phyloP scores from a whole-genome alignment of 305 asterid species.

The Solanum hybrid region DNA sequence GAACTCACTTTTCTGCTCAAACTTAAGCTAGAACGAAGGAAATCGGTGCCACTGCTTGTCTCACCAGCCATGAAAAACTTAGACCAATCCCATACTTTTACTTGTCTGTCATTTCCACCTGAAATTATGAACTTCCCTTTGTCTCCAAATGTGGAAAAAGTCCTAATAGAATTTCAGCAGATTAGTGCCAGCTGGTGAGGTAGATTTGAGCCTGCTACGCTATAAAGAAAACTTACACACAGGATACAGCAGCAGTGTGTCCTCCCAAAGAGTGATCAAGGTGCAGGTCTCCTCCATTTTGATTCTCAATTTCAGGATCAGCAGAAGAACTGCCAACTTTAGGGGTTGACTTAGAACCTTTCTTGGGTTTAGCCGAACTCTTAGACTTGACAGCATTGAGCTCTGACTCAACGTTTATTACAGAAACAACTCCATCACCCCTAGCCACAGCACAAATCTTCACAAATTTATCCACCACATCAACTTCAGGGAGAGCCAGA shows the following conservation, averaged over 20 bases:
- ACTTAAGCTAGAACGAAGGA: conserved; percentile 34
- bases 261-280: conserved; percentile 77
- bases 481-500: conserved; percentile 66
- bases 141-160: conserved; percentile 79
- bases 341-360: conserved; percentile 24
- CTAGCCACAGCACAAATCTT: conserved; percentile 80
- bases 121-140: conserved; percentile 73
- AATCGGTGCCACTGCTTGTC: conserved; percentile 19
- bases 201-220: background rate
- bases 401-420: conserved; percentile 55
- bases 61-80: conserved; percentile 32
- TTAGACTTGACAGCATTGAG: conserved; percentile 38
- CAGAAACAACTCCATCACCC: conserved; percentile 81
- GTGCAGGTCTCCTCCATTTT: conserved; percentile 30
- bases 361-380: conserved; percentile 36
- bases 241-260: conserved; percentile 79
- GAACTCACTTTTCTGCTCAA: conserved; percentile 55
- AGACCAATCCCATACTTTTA: conserved; percentile 84
- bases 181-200: background rate
- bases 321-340: conserved; percentile 18
- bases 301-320: conserved; percentile 22
- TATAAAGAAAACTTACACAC: conserved; percentile 52
- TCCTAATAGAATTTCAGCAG: conserved; percentile 24
- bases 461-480: conserved; percentile 57
- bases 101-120: conserved; percentile 77